Percentiles rank a stretch among this genome's conserved stretches.
Conservation (phyloP, 805 yeast genomes). For the Ogataea naganishii region DNA sequence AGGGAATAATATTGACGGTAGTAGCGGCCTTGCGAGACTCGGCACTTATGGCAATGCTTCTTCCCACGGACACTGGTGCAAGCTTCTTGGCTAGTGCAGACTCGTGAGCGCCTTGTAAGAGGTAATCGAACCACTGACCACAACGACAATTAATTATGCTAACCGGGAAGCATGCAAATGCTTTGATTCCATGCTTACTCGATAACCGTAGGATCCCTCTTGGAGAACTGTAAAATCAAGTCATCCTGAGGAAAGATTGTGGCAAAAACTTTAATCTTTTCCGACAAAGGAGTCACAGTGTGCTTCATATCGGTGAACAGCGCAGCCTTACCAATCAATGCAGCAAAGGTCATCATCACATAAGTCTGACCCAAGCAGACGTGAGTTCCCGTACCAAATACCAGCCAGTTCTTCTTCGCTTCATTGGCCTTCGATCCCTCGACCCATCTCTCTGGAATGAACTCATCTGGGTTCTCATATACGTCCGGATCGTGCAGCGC, state of each 20-base stretch:
- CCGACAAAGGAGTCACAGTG: slow-evolving; percentile 74
- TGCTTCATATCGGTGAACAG: slow-evolving; percentile 77
- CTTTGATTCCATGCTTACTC: no score
- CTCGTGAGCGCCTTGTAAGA: no score
- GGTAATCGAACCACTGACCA: no score
- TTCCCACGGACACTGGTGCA: no score
- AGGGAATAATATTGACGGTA: no score
- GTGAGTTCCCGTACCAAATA: slow-evolving; percentile 96
- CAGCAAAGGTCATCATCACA: slow-evolving; percentile 84
- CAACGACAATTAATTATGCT: no score
- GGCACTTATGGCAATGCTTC: no score
- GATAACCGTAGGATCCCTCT: slow-evolving; percentile 43
- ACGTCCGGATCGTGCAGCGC: slow-evolving; percentile 97
- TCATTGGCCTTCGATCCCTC: slow-evolving; percentile 68
- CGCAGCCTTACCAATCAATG: slow-evolving; percentile 85
- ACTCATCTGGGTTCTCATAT: slow-evolving; percentile 88
- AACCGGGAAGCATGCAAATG: no score
- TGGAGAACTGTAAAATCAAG: slow-evolving; percentile 65
- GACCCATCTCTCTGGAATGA: slow-evolving; percentile 93
- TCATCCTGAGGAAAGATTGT: slow-evolving; percentile 98
- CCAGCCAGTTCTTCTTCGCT: slow-evolving; percentile 88
- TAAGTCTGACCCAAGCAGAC: slow-evolving; percentile 93
- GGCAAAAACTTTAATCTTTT: slow-evolving; percentile 92
- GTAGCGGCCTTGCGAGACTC: no score
- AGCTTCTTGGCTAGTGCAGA: no score